phyloP scores from a whole-genome alignment of 176 grass and related monocot species.

The Ensete ventricosum region DNA sequence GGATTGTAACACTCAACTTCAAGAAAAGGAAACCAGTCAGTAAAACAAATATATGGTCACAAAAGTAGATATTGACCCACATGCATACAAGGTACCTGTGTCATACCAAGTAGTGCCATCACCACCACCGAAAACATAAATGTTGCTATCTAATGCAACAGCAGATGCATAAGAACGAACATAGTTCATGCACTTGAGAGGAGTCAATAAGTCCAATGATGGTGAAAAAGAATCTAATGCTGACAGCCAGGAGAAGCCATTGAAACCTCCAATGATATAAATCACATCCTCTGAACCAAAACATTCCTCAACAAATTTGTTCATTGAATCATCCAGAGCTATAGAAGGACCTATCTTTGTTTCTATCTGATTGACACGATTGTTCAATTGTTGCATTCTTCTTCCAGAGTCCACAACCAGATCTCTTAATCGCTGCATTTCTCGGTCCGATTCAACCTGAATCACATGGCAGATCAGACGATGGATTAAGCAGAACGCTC shows the following conservation, averaged over 20 bases:
- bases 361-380: constrained; percentile 43
- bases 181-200: constrained; percentile 47
- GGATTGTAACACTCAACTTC: constrained; percentile 61
- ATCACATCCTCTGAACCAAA: constrained; percentile 14
- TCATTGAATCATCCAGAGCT: not conserved
- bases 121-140: constrained; percentile 65
- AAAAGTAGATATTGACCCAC: not conserved
- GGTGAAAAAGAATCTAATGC: constrained; percentile 57
- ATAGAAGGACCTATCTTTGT: constrained; percentile 30
- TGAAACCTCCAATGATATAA: constrained; percentile 57
- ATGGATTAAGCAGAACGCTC: too few species aligned
- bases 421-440: constrained; percentile 48
- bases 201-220: constrained; percentile 34
- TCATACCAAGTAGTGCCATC: constrained; percentile 37
- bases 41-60: not conserved
- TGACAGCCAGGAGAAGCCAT: constrained; percentile 50
- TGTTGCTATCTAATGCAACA: constrained; percentile 40
- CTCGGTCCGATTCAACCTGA: constrained; percentile 59
- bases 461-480: not conserved
- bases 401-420: constrained; percentile 33
- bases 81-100: constrained; percentile 27
- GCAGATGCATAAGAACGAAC: constrained; percentile 47
- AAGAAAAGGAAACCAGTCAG: constrained; percentile 18
- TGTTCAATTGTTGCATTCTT: constrained; percentile 45
- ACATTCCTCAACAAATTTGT: constrained; percentile 4